A percentile compares a stretch with the other conserved stretches of the same genome.
These are phyloP conservation scores for Neurospora africana DNA, from an alignment of 495 filamentous ascomycete genomes.

Conservation along the genomic window DNA sequence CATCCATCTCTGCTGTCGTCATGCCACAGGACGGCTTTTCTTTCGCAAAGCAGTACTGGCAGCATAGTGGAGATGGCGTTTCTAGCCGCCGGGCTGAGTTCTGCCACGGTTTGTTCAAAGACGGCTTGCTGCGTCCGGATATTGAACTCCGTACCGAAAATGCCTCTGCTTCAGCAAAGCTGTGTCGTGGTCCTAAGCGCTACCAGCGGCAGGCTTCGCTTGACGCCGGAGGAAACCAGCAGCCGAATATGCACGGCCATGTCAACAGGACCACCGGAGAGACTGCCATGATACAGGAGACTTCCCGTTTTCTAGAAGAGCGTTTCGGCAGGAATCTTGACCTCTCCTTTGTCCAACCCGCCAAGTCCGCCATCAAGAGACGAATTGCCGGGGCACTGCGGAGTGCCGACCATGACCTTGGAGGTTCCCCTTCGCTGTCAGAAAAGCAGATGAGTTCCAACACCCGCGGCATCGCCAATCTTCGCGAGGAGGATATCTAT, in stretches of 20 bases:
- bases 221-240: slow-evolving; percentile 19
- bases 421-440: slow-evolving; percentile 19
- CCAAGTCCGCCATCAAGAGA: slow-evolving; percentile 73
- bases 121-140: slow-evolving; percentile 55
- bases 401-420: slow-evolving; percentile 52
- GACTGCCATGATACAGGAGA: slow-evolving; percentile 43
- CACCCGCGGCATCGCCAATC: slow-evolving; percentile 50
- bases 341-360: slow-evolving; percentile 60
- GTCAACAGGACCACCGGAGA: slow-evolving; percentile 1
- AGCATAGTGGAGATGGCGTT: slow-evolving; percentile 89
- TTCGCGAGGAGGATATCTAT: slow-evolving; percentile 82
- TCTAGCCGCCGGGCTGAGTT: slow-evolving; percentile 89
- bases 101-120: slow-evolving; percentile 61
- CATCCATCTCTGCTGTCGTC: slow-evolving; percentile 57
- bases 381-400: slow-evolving; percentile 83
- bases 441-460: slow-evolving; percentile 28
- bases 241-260: slow-evolving; percentile 3
- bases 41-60: slow-evolving; percentile 86
- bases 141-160: slow-evolving; percentile 13
- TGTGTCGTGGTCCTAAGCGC: slow-evolving; percentile 55
- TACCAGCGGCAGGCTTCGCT: slow-evolving; percentile 56
- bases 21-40: slow-evolving; percentile 54
- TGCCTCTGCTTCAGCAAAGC: slow-evolving; percentile 24
- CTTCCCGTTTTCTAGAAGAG: slow-evolving; percentile 79
- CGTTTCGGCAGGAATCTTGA: slow-evolving; percentile 89